A percentile compares a stretch with the other conserved stretches of the same genome.
Evolutionary conservation across 176 grass and related monocot species (phyloP).

Genomic region (Puccinellia tenuiflora): DNA sequence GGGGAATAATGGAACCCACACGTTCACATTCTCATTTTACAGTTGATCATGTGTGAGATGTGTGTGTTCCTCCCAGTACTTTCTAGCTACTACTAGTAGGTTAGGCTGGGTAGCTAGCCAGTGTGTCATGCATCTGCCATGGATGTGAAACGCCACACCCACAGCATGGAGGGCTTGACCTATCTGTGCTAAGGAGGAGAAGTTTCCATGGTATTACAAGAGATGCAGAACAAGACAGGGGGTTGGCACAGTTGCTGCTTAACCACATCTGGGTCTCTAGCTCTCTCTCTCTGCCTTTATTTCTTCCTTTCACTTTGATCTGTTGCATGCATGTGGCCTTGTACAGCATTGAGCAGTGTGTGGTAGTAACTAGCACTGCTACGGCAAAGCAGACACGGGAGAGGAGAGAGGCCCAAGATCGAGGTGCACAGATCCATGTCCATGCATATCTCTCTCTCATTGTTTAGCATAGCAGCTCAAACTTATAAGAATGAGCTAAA

Average conservation of each 20-base stretch:
- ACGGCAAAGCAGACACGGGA: conserved; percentile 18
- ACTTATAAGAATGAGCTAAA: neutral
- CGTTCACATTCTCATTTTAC: conserved; percentile 23
- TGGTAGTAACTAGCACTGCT: conserved; percentile 22
- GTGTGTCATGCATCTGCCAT: conserved; percentile 1
- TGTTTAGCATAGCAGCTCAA: neutral
- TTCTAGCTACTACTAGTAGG: neutral
- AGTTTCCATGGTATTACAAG: conserved; percentile 30
- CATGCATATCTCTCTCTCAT: neutral
- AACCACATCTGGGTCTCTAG: conserved; percentile 8
- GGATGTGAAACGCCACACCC: conserved; percentile 25
- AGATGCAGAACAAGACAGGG: conserved; percentile 22
- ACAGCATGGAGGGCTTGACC: conserved; percentile 10
- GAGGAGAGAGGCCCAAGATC: neutral
- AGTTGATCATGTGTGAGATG: neutral
- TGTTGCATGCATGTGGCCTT: conserved; percentile 28
- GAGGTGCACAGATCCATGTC: conserved; percentile 20
- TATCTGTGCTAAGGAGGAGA: conserved; percentile 14
- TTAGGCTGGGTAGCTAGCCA: neutral
- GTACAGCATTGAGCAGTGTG: conserved; percentile 37
- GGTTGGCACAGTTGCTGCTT: conserved; percentile 14
- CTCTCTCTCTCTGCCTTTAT: neutral
- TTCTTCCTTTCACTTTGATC: conserved; percentile 18
- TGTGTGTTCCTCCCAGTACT: neutral
- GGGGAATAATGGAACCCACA: neutral